phyloP scores from a whole-genome alignment of 176 grass and related monocot genomes.

The Microstegium vimineum region DNA sequence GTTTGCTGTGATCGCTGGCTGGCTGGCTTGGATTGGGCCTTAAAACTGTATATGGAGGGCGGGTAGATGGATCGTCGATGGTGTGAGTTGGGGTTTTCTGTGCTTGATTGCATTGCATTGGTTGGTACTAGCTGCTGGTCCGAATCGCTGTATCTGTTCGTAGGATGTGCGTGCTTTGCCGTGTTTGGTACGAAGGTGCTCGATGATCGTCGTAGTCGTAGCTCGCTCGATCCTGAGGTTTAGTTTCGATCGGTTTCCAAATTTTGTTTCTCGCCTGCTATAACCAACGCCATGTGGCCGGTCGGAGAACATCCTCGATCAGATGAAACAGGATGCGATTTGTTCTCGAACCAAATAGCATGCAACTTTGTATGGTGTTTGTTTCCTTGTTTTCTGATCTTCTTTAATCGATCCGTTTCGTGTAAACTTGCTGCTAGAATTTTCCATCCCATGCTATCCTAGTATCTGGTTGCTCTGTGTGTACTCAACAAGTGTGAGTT shows the following conservation, averaged over 20 bases:
- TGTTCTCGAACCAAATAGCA: not conserved
- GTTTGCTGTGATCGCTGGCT: not conserved
- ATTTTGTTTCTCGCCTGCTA: not conserved
- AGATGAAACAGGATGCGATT: not conserved
- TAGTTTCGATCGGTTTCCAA: not conserved
- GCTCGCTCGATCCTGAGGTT: not conserved
- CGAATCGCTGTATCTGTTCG: not conserved
- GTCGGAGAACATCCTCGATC: not conserved
- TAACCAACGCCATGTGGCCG: not conserved
- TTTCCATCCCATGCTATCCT: not conserved
- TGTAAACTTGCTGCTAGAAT: not conserved
- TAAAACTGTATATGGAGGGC: not conserved
- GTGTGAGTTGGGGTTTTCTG: not conserved
- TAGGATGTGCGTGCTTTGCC: not conserved
- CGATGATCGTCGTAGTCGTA: not conserved
- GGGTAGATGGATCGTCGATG: not conserved
- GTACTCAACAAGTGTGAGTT: not conserved
- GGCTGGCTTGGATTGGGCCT: not conserved
- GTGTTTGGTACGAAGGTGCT: not conserved
- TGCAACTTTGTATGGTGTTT: not conserved
- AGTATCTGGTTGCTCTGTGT: not conserved
- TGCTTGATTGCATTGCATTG: not conserved
- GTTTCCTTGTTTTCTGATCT: not conserved
- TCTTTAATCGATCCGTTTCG: not conserved
- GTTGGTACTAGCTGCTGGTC: not conserved